Conservation (phyloP, 2,329 filamentous ascomycete genomes). For the Incumbomyces lentus region DNA sequence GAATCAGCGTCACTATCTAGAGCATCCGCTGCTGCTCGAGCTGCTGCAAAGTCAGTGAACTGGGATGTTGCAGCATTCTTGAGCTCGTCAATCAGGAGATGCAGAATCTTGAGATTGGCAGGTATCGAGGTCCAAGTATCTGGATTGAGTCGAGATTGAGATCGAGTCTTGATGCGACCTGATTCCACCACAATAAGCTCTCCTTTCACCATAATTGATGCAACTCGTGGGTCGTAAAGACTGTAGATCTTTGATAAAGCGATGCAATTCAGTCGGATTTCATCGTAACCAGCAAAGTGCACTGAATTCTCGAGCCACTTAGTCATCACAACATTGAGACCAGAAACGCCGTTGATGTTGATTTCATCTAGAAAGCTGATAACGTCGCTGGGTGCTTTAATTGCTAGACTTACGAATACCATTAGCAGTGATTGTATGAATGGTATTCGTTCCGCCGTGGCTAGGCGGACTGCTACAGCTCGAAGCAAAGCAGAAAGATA, state of each 20-base stretch:
- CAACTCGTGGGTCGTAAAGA: slow-evolving; percentile 69
- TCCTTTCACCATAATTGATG: slow-evolving; percentile 76
- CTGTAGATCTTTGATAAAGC: slow-evolving; percentile 85
- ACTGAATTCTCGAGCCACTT: slow-evolving; percentile 98
- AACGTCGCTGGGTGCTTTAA: slow-evolving; percentile 77
- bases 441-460: slow-evolving; percentile 68
- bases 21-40: slow-evolving; percentile 49
- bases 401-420: slow-evolving; percentile 82
- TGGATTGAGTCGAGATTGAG: slow-evolving; percentile 76
- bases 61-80: slow-evolving; percentile 60
- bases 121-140: slow-evolving; percentile 82
- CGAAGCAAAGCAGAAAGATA: slow-evolving; percentile 79
- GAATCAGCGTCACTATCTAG: slow-evolving; percentile 42
- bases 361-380: slow-evolving; percentile 83
- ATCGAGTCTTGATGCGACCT: slow-evolving; percentile 85
- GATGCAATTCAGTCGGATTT: slow-evolving; percentile 92
- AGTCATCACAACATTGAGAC: slow-evolving; percentile 76
- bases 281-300: slow-evolving; percentile 95
- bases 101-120: slow-evolving; percentile 87
- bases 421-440: slow-evolving; percentile 95
- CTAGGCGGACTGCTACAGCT: slow-evolving; percentile 76
- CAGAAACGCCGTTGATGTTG: slow-evolving; percentile 62
- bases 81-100: slow-evolving; percentile 88
- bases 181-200: slow-evolving; percentile 74
- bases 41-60: slow-evolving; percentile 42